phyloP scores from a whole-genome alignment of 768 basidiomycete genomes.

The Suillus tomentosus region DNA sequence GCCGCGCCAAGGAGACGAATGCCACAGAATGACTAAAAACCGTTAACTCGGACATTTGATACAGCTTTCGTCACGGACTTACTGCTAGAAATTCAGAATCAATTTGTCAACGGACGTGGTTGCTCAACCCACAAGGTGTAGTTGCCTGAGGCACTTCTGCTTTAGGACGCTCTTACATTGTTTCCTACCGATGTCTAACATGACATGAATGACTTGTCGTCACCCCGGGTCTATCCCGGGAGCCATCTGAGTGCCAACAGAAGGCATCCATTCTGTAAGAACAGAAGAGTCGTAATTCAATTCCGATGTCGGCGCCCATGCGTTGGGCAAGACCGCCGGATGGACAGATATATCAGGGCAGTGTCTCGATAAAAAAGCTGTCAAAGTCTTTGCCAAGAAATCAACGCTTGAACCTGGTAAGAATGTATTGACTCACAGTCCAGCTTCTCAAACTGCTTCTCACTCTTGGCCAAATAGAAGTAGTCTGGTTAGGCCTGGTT shows the following conservation, averaged over 20 bases:
- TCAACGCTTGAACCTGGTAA: not conserved
- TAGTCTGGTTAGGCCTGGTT: not conserved
- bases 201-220: not conserved
- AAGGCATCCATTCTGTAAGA: not conserved
- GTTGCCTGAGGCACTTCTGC: not conserved
- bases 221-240: not conserved
- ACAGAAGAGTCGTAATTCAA: not conserved
- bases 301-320: not conserved
- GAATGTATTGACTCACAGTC: not conserved
- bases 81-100: not conserved
- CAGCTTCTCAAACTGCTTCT: not conserved
- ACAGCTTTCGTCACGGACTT: not conserved
- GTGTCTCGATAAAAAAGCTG: not conserved
- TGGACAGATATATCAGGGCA: not conserved
- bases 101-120: not conserved
- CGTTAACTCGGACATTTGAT: slow-evolving; percentile 1
- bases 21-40: not conserved
- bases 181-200: not conserved
- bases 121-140: not conserved
- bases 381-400: not conserved
- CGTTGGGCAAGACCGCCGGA: not conserved
- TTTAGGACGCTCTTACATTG: not conserved
- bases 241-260: not conserved
- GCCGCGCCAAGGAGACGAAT: not conserved
- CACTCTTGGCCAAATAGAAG: not conserved